Conservation (phyloP, 495 filamentous ascomycete genomes). For the Podospora appendiculata region DNA sequence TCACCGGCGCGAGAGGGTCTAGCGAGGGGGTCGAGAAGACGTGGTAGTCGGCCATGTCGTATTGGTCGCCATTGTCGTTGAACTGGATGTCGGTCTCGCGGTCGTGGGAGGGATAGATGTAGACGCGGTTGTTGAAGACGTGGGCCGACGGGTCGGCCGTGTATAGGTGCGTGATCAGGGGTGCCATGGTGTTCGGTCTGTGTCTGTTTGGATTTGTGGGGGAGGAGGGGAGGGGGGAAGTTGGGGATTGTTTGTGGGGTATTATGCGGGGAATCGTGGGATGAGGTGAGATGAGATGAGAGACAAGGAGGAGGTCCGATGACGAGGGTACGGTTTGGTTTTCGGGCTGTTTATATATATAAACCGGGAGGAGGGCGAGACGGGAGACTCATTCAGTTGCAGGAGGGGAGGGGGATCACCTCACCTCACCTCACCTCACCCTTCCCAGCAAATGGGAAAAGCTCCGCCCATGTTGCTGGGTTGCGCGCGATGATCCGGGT, state of each 20-base stretch:
- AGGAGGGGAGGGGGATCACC: not conserved
- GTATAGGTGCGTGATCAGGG: slow-evolving; percentile 58
- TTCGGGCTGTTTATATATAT: not conserved
- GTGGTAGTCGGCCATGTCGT: slow-evolving; percentile 70
- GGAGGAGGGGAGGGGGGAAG: not conserved
- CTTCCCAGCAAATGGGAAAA: not conserved
- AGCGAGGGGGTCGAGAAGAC: slow-evolving; percentile 48
- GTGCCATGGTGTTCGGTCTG: slow-evolving; percentile 23
- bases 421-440: too few relatives aligned
- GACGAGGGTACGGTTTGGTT: not conserved
- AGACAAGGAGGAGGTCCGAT: too few relatives aligned
- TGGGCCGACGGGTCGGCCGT: slow-evolving; percentile 63
- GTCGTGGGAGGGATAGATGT: slow-evolving; percentile 63
- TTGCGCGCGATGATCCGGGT: slow-evolving; percentile 5
- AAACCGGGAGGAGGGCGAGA: not conserved
- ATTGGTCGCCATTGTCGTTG: slow-evolving; percentile 79
- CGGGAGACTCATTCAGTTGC: not conserved
- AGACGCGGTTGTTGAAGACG: slow-evolving; percentile 54
- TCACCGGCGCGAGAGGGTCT: slow-evolving; percentile 39
- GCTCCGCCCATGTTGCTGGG: slow-evolving; percentile 2
- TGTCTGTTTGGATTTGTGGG: slow-evolving; percentile 1
- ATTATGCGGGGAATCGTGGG: not conserved
- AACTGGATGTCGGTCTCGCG: slow-evolving; percentile 51
- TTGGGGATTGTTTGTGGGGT: not conserved
- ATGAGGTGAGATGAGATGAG: not conserved